Percentiles rank a stretch among this genome's conserved stretches.
phyloP scores from a whole-genome alignment of 306 rosid genomes.

The Medicago arabica region DNA sequence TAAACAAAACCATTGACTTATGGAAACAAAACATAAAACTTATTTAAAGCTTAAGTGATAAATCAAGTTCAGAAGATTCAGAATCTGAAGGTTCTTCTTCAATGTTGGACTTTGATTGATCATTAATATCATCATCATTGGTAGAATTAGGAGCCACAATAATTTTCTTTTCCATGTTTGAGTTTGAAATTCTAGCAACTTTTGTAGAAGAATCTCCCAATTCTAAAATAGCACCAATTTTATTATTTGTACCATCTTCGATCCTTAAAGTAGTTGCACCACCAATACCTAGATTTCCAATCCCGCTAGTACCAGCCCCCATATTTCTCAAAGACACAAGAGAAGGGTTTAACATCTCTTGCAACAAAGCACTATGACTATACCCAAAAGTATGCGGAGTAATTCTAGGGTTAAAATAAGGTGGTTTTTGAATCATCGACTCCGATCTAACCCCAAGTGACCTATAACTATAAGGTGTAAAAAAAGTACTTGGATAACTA shows the following conservation, averaged over 20 bases:
- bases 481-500: neutral
- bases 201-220: conserved; percentile 1
- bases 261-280: neutral
- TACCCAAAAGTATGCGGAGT: conserved; percentile 19
- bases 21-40: neutral
- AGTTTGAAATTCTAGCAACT: neutral
- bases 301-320: neutral
- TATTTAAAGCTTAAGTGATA: conserved; percentile 57
- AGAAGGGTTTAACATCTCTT: conserved; percentile 15
- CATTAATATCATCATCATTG: neutral
- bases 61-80: conserved; percentile 48
- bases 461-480: conserved; percentile 10
- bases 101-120: conserved; percentile 1
- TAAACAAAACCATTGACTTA: neutral
- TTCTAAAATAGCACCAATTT: neutral
- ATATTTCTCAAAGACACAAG: neutral
- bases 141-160: neutral
- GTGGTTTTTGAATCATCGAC: conserved; percentile 68
- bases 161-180: neutral
- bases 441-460: conserved; percentile 63
- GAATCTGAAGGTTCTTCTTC: conserved; percentile 15
- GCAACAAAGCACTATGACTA: neutral
- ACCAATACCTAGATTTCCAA: conserved; percentile 3
- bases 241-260: neutral
- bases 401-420: conserved; percentile 26